Evolutionary conservation across 139 green algal genomes (phyloP), one percentile per base, ranked within the genome.

Genomic region (Tetradesmus obliquus): DNA sequence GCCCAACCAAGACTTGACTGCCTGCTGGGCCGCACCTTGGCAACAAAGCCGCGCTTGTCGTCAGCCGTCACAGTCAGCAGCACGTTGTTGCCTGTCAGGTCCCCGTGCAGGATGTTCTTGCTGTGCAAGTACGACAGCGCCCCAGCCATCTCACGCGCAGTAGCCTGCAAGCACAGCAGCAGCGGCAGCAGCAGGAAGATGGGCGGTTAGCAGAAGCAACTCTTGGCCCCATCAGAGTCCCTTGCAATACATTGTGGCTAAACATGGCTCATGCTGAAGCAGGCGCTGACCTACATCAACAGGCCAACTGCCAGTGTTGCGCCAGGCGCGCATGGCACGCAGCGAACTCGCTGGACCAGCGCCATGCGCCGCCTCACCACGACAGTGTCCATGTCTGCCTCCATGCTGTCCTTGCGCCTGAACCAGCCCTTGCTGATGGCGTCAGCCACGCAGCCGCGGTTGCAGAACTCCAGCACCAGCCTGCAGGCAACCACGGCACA

Each of bases 121-220:
- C 22, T 51, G 92, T 97, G 96, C 84, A 97, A 91, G 93, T 97
- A 97, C 5, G 88, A 84, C 92, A 97, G 94, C 8, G 95, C 96
- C 0, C 76, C 62, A 69, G 95, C 95, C 45, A 97, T 86, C 90
- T 97, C 95, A 10, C 58, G 74, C 1, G 93, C 94, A 0, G 93
- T 94, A 12, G 66, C n/a, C 24, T 51, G 74, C 74, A 82, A 17
- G n/a, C n/a, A 82, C 3, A 95, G 12, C 1, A 32, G 2, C 71
- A 8, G 62, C 85, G 13, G 10, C 17, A 5, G 4, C 69, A 74
- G 54, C 66, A 10, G 3, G 10, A 55, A 19, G 7, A n/a, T 80
- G 60, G 79, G 17, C 17, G 79, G 79, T 17, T n/a, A 32, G 79
- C 19, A 45, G 32, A 45, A 45, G 32, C 32, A 45, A 45, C 32